Conservation (phyloP, 2,329 filamentous ascomycete genomes). For the Arthroderma sp. region DNA sequence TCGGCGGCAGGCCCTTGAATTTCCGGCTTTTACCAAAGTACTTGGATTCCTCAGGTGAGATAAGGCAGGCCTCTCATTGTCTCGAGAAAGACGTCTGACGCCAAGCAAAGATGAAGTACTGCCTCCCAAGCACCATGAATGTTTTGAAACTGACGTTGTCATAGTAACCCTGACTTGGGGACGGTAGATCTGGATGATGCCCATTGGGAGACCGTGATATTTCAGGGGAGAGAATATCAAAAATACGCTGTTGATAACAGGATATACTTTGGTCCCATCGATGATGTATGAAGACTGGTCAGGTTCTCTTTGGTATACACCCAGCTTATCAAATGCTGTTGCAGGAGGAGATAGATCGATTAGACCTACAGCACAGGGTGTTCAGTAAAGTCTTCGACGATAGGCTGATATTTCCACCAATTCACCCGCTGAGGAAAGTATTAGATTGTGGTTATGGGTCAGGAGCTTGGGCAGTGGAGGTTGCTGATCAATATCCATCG, state of each 20-base stretch:
- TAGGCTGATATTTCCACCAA: constrained; percentile 56
- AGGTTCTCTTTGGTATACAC: neutral
- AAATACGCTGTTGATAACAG: constrained; percentile 51
- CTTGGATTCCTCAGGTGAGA: too few species aligned
- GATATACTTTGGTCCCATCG: constrained; percentile 55
- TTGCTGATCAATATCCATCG: constrained; percentile 49
- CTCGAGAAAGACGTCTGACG: neutral
- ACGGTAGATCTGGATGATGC: constrained; percentile 42
- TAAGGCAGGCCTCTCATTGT: too few species aligned
- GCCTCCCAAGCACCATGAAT: neutral
- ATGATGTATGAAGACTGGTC: constrained; percentile 44
- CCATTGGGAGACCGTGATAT: constrained; percentile 45
- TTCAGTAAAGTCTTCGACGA: constrained; percentile 53
- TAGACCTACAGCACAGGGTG: constrained; percentile 50
- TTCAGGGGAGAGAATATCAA: constrained; percentile 55
- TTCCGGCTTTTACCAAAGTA: too few species aligned
- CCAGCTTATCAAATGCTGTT: constrained; percentile 1
- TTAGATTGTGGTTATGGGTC: constrained; percentile 62
- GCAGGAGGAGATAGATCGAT: constrained; percentile 55
- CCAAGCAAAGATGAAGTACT: neutral
- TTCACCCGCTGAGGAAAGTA: constrained; percentile 44
- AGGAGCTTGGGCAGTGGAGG: constrained; percentile 57
- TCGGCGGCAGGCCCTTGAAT: too few species aligned
- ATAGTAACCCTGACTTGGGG: constrained; percentile 32
- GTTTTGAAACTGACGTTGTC: constrained; percentile 14